Conservation (phyloP, 805 yeast genomes). For the Pichia paraexigua region DNA sequence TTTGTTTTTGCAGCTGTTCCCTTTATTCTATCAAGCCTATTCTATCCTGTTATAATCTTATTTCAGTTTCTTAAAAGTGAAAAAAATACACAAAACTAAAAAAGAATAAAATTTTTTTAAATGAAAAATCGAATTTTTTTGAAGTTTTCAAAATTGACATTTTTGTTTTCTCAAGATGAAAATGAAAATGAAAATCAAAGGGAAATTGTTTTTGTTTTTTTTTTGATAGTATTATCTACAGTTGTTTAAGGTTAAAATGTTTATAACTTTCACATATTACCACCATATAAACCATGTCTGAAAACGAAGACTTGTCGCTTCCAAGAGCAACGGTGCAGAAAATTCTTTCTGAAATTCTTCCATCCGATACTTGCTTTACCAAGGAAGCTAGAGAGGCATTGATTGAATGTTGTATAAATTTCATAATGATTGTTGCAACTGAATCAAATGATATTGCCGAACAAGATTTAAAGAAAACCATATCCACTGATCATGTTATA, state of each 20-base stretch:
- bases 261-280: not conserved
- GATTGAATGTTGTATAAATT: constrained; percentile 93
- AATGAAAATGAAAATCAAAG: not conserved
- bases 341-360: constrained; percentile 82
- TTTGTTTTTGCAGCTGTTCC: not conserved
- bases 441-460: constrained; percentile 96
- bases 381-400: constrained; percentile 93
- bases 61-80: not conserved
- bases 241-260: not conserved
- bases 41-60: too few relatives aligned
- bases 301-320: constrained; percentile 29
- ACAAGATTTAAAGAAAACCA: constrained; percentile 90
- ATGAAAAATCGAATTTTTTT: not conserved
- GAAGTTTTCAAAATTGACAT: not conserved
- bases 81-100: not conserved
- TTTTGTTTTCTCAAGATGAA: not conserved
- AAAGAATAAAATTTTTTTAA: not conserved
- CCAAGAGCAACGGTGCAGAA: constrained; percentile 87
- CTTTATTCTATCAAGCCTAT: not conserved
- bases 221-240: not conserved
- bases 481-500: constrained; percentile 92
- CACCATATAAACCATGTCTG: constrained; percentile 3
- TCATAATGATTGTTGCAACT: constrained; percentile 88
- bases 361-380: constrained; percentile 79
- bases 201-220: not conserved